Base-by-base conservation (phyloP, 2,329 filamentous ascomycete genomes). In the Neonectria magnoliae region DNA sequence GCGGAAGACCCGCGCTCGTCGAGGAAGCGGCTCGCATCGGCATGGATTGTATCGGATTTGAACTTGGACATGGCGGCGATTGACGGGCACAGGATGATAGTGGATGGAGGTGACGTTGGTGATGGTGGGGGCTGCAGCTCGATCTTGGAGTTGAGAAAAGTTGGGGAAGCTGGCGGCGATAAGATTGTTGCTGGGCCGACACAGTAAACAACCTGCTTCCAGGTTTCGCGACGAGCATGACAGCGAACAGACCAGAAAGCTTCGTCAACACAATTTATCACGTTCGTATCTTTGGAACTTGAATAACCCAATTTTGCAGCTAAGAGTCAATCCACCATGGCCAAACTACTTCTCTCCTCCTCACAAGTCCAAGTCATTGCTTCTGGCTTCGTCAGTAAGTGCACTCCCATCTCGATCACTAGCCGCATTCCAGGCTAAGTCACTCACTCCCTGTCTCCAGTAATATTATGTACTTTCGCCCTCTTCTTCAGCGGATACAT, bases 401-500 rank as follows among this genome's bases (percentile, higher is more conserved):
- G 60, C 55, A 42, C n/a, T 45, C 53, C 54, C 10, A 42, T 64
- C 55, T 45, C 45, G 68, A 70, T 38, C 57, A 25, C 47, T 22
- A 45, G 48, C 60, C 53, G 36, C 71, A 73, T 71, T 71, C 71
- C 68, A 57, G 38, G n/a, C 36, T 36, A 36, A 11, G 22, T 45
- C 29, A 2, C 29, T 59, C 60, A 62, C 64, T 67, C 41, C 33
- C 45, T 25, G 20, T 48, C 31, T 29, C 16, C 16, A 90, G 91
- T 97, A 64, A 82, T 93, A 68, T 77, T 92, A 27, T 97, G 93
- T 79, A 97, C 94, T 3, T 79, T 90, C 41, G 87, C 94, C 5
- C 88, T 98, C 27, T 98, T 98, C 78, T 84, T 97, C 33, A 93
- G 92, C 56, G 94, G 94, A 73, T 97, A 97, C 78, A 87, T 90